Percentiles rank a stretch among this genome's conserved stretches.
Conservation (phyloP, 768 basidiomycete genomes). For the Collybia nuda region DNA sequence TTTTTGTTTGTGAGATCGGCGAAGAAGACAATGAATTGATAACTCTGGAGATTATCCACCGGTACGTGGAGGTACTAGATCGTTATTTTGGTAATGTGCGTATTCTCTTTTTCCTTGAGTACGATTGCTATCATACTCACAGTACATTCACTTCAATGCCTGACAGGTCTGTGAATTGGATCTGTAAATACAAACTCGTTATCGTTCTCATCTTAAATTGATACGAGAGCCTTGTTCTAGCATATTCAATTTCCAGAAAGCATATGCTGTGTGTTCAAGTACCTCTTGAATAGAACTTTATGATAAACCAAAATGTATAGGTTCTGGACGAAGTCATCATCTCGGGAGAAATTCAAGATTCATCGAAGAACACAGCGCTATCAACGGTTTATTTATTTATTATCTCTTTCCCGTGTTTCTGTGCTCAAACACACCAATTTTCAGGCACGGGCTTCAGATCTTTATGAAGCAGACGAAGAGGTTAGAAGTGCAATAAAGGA, state of each 20-base stretch:
- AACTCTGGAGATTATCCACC: constrained; percentile 81
- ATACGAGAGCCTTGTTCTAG: constrained; percentile 33
- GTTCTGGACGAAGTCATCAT: constrained; percentile 93
- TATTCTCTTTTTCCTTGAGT: constrained; percentile 28
- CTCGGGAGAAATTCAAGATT: constrained; percentile 92
- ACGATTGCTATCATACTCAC: constrained; percentile 29
- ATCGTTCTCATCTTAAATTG: neutral
- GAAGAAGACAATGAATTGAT: constrained; percentile 78
- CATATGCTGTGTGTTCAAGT: constrained; percentile 67
- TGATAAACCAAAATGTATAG: constrained; percentile 30
- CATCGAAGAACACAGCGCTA: constrained; percentile 73
- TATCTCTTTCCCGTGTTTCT: too few relatives aligned
- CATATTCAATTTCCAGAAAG: constrained; percentile 98
- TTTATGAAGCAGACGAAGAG: constrained; percentile 18
- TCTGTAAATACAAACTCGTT: constrained; percentile 50
- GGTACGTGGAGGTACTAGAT: constrained; percentile 80
- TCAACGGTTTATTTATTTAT: constrained; percentile 19
- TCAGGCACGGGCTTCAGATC: constrained; percentile 14
- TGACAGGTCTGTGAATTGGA: constrained; percentile 86
- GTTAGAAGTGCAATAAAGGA: constrained; percentile 15
- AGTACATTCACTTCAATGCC: constrained; percentile 46
- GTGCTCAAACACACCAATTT: too few relatives aligned
- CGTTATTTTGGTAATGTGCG: constrained; percentile 81
- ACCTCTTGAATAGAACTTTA: neutral
- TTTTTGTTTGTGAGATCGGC: constrained; percentile 79